Base-by-base conservation (phyloP, 768 basidiomycete genomes). In the Lyophyllum semitale region DNA sequence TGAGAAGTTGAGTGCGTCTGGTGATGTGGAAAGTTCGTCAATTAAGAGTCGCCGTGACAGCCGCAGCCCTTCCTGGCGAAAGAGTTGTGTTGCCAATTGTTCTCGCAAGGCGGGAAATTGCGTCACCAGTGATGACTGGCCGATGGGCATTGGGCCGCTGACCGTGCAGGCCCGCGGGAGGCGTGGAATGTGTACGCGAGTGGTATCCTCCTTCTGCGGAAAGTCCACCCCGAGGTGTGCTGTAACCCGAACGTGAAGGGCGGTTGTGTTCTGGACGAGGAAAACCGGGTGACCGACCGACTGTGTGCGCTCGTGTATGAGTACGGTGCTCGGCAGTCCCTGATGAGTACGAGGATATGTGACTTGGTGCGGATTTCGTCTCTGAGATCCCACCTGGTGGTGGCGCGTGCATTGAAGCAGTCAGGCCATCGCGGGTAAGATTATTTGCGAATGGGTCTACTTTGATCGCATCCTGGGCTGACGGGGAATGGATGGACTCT, bases 61-160 rank as follows among this genome's bases (percentile, higher is more conserved):
- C 38, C 8, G 67, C 52, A 22, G 67, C 43, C 51, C 67, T 70
- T 17, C 68, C 38, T 8, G 66, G 51, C 4, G 71, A 64, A 51
- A 58, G 22, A 48, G 57, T 55, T n/a, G 65, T 52, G 17, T 48
- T 68, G 27, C 83, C 86, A 37, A 91, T 84, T 9, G 85, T 84
- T 60, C 81, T 77, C 25, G 83, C 84, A 29, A 92, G 68, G 54
- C 77, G 76, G 12, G 88, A 84, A 48, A 90, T 79, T 2, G 88
- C 90, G 47, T 87, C 88, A 12, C 77, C 84, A 5, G 87, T 87
- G 60, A 92, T 80, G 41, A 91, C 78, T n/a, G 90, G 90, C 9
- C 90, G 80, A 60, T 75, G 62, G 30, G 73, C 57, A 58, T 84
- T 81, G 17, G 72, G 68, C 18, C 83, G 80, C 46, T 79, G 71